phyloP scores from a whole-genome alignment of 352 stramenopile species.

The Phytophthora tubulina region DNA sequence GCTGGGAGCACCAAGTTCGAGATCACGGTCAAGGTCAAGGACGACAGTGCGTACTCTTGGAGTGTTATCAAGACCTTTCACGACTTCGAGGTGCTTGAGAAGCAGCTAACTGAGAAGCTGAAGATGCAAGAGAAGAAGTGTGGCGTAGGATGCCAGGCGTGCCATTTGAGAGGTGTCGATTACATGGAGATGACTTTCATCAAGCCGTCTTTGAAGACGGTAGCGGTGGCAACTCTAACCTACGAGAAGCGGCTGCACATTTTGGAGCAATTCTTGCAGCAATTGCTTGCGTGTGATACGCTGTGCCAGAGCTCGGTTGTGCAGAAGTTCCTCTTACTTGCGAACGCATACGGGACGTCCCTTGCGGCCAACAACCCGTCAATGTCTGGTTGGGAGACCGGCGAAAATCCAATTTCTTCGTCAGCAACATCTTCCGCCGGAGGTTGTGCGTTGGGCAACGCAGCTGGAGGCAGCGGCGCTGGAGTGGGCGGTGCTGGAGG shows the following conservation, averaged over 20 bases:
- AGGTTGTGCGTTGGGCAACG: slow-evolving; percentile 18
- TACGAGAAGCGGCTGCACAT: slow-evolving; percentile 77
- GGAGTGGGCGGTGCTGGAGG: slow-evolving; percentile 12
- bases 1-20: slow-evolving; percentile 53
- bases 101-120: slow-evolving; percentile 68
- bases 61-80: slow-evolving; percentile 75
- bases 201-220: slow-evolving; percentile 57
- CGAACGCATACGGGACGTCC: slow-evolving; percentile 38
- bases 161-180: slow-evolving; percentile 79
- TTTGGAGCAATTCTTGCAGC: slow-evolving; percentile 77
- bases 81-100: slow-evolving; percentile 80
- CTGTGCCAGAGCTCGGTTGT: slow-evolving; percentile 79
- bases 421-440: slow-evolving; percentile 18
- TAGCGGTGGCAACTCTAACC: slow-evolving; percentile 43
- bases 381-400: slow-evolving; percentile 29
- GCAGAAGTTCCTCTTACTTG: slow-evolving; percentile 78
- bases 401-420: slow-evolving; percentile 26
- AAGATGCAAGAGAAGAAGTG: slow-evolving; percentile 81
- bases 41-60: slow-evolving; percentile 68
- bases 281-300: slow-evolving; percentile 73
- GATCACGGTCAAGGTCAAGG: slow-evolving; percentile 68
- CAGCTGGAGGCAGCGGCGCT: slow-evolving; percentile 10
- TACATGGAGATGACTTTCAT: slow-evolving; percentile 68
- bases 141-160: slow-evolving; percentile 44
- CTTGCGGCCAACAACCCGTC: slow-evolving; percentile 12